phyloP scores from a whole-genome alignment of 108 stramenopile species.

The Cyclotella distinguenda region DNA sequence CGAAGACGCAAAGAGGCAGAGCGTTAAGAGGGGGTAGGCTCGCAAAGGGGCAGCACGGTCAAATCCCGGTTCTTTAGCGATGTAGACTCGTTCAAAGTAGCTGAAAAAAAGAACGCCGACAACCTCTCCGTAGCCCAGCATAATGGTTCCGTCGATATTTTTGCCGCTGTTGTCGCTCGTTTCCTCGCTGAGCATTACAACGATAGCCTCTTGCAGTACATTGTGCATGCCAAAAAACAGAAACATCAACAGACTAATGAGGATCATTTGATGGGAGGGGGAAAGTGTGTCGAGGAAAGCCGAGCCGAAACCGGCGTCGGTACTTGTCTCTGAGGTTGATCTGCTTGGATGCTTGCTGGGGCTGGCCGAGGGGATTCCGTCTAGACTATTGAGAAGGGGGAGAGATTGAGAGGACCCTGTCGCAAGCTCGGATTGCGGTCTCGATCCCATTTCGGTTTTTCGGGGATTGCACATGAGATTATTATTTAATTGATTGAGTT shows the following conservation, averaged over 20 bases:
- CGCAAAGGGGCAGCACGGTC: constrained; percentile 40
- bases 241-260: constrained; percentile 44
- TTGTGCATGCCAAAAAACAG: constrained; percentile 64
- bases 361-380: neutral
- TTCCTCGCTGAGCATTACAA: constrained; percentile 15
- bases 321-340: neutral
- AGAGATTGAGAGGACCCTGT: neutral
- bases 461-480: constrained; percentile 1
- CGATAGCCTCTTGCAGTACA: constrained; percentile 59
- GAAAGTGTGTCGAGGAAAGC: constrained; percentile 27
- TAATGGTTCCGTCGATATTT: constrained; percentile 35
- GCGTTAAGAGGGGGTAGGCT: constrained; percentile 48
- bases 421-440: no score
- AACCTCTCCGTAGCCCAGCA: constrained; percentile 72
- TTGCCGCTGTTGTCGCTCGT: constrained; percentile 19
- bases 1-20: constrained; percentile 54
- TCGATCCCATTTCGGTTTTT: constrained; percentile 23
- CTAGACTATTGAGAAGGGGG: constrained; percentile 1
- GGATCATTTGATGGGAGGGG: constrained; percentile 43
- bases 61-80: constrained; percentile 34
- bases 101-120: constrained; percentile 59
- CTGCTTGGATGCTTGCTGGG: neutral
- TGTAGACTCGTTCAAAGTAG: constrained; percentile 33
- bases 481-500: neutral
- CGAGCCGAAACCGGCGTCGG: constrained; percentile 29